Conservation (phyloP, 2,329 filamentous ascomycete genomes). For the Aspergillus viridinutans region DNA sequence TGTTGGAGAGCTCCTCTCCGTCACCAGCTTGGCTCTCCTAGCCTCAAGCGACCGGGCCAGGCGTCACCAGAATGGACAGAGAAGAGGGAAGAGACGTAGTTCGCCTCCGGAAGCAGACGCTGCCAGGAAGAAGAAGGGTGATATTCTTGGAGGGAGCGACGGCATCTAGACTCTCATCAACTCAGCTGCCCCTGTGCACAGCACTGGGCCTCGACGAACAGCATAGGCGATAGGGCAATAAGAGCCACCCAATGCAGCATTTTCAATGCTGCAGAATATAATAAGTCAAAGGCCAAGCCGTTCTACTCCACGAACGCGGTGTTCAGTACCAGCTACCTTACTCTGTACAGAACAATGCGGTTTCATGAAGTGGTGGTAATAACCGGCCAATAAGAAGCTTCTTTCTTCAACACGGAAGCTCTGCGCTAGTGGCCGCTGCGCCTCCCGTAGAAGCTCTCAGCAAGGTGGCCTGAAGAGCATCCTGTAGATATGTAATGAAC, state of each 20-base stretch:
- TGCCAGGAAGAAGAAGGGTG: not conserved
- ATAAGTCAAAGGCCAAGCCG: not conserved
- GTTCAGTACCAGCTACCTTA: no score
- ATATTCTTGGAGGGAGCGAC: not conserved
- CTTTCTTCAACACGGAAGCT: slow-evolving; percentile 14
- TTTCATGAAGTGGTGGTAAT: not conserved
- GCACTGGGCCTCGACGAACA: not conserved
- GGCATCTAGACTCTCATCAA: not conserved
- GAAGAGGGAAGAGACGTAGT: not conserved
- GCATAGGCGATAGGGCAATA: not conserved
- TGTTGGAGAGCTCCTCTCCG: slow-evolving; percentile 13
- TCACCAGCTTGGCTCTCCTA: slow-evolving; percentile 11
- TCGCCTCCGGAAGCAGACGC: not conserved
- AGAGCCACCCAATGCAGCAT: not conserved
- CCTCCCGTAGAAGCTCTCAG: slow-evolving; percentile 25
- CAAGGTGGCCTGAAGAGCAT: slow-evolving; percentile 30
- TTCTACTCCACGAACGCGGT: no score
- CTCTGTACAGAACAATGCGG: no score
- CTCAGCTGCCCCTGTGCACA: not conserved
- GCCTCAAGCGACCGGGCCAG: not conserved
- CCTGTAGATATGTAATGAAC: not conserved
- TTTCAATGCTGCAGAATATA: not conserved
- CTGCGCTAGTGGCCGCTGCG: slow-evolving; percentile 30
- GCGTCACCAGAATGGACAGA: not conserved
- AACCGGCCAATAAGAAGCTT: not conserved